These are phyloP conservation scores for Trifolium repens DNA, from an alignment of 306 rosid species.

Conservation along the genomic window DNA sequence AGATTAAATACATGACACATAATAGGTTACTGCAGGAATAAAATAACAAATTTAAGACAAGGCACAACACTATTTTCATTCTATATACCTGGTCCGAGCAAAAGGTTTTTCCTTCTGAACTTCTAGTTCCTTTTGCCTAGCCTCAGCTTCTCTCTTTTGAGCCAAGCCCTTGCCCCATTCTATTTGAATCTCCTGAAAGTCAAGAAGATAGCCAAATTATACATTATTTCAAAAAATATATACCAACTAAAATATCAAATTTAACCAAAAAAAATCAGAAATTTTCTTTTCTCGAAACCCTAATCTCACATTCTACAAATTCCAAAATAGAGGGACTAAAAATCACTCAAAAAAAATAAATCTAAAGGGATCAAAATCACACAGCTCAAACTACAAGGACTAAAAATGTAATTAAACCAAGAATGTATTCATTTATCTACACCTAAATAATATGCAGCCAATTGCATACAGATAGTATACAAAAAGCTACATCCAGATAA, in stretches of 20 bases:
- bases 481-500: conserved; percentile 29
- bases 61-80: conserved; percentile 5
- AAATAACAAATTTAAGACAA: conserved; percentile 26
- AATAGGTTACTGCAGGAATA: conserved; percentile 9
- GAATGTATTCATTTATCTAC: conserved; percentile 1
- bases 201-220: conserved; percentile 7
- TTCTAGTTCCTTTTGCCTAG: conserved; percentile 74
- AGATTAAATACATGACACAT: neutral
- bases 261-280: too few relatives aligned
- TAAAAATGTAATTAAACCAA: too few relatives aligned
- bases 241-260: too few relatives aligned
- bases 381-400: too few relatives aligned
- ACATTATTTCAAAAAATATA: too few relatives aligned
- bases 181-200: conserved; percentile 70
- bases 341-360: too few relatives aligned
- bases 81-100: conserved; percentile 75
- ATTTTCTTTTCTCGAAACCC: too few relatives aligned
- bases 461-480: neutral
- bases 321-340: too few relatives aligned
- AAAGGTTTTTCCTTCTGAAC: conserved; percentile 86
- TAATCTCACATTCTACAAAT: too few relatives aligned
- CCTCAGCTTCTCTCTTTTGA: conserved; percentile 94
- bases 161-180: conserved; percentile 99
- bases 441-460: conserved; percentile 29
- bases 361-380: too few relatives aligned